Conservation (phyloP, 2,329 filamentous ascomycete species). For the Stemphylium vesicarium region DNA sequence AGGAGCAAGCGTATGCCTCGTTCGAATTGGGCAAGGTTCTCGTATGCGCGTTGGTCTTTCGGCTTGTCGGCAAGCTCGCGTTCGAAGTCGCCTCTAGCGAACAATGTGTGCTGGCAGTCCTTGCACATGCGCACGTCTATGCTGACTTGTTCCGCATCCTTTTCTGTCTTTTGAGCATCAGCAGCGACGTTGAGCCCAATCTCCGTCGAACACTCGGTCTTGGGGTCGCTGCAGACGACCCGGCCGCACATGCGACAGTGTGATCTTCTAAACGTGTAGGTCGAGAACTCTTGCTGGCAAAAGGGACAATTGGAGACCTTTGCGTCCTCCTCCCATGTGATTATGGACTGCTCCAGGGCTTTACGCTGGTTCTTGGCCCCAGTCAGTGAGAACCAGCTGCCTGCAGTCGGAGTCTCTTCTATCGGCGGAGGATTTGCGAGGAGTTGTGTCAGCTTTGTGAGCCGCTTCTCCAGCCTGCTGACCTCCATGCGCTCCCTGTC, state of each 20-base stretch:
- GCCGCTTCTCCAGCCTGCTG: slow-evolving; percentile 85
- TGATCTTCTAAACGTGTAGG: slow-evolving; percentile 90
- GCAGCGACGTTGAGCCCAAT: slow-evolving; percentile 78
- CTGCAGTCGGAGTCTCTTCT: slow-evolving; percentile 62
- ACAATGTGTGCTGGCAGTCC: slow-evolving; percentile 78
- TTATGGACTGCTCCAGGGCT: slow-evolving; percentile 84
- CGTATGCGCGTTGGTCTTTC: slow-evolving; percentile 79
- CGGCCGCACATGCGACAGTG: slow-evolving; percentile 93
- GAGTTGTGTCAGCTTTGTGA: slow-evolving; percentile 87
- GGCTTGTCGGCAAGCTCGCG: slow-evolving; percentile 71
- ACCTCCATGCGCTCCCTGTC: slow-evolving; percentile 88
- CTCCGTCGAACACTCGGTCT: slow-evolving; percentile 83
- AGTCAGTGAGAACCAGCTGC: slow-evolving; percentile 64
- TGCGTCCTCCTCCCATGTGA: slow-evolving; percentile 93
- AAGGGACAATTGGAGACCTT: slow-evolving; percentile 84
- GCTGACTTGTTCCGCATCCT: slow-evolving; percentile 63
- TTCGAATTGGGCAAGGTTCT: slow-evolving; percentile 85
- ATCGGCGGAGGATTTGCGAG: slow-evolving; percentile 73
- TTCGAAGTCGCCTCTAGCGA: slow-evolving; percentile 78
- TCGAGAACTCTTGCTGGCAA: slow-evolving; percentile 93
- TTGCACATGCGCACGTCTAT: slow-evolving; percentile 91
- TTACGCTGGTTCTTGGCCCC: slow-evolving; percentile 74
- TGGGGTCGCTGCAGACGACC: slow-evolving; percentile 87
- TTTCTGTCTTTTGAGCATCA: slow-evolving; percentile 49
- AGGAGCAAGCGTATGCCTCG: slow-evolving; percentile 81